phyloP scores from a whole-genome alignment of 148 eudicot species.

The Cornus kousa region DNA sequence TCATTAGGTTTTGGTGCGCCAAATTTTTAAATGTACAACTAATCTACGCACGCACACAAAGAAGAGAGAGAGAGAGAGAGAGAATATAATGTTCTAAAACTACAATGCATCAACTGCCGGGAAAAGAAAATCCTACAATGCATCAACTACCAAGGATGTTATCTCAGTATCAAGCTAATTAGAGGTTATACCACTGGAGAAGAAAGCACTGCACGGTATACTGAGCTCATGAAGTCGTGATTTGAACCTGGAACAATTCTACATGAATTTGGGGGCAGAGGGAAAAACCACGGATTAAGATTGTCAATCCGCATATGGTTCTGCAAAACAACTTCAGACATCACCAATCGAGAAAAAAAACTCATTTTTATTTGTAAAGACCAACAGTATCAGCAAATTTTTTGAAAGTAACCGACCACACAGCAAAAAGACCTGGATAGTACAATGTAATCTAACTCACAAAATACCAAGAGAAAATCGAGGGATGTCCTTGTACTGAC shows the following conservation, averaged over 20 bases:
- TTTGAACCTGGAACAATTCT: constrained; percentile 77
- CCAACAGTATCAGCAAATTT: neutral
- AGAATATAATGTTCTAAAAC: too few relatives aligned
- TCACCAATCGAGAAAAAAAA: neutral
- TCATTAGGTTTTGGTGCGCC: too few relatives aligned
- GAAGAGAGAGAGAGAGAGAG: too few relatives aligned
- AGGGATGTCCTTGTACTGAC: neutral
- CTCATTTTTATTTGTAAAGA: neutral
- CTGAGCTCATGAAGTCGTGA: constrained; percentile 66
- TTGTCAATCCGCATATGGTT: constrained; percentile 46
- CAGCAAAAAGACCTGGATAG: neutral
- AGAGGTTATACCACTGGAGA: constrained; percentile 80
- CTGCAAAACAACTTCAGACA: constrained; percentile 39
- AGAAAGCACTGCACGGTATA: constrained; percentile 75
- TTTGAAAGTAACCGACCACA: neutral
- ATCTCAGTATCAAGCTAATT: constrained; percentile 4
- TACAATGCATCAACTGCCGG: too few relatives aligned
- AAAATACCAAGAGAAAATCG: neutral
- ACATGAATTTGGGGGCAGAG: constrained; percentile 65
- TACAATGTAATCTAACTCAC: too few relatives aligned
- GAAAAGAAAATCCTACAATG: neutral
- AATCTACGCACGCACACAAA: too few relatives aligned
- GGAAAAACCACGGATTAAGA: constrained; percentile 80
- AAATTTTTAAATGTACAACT: too few relatives aligned
- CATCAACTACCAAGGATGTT: neutral